These are phyloP conservation scores for Rugonectria rugulosa DNA, from an alignment of 2,329 filamentous ascomycete genomes.

Conservation along the genomic window DNA sequence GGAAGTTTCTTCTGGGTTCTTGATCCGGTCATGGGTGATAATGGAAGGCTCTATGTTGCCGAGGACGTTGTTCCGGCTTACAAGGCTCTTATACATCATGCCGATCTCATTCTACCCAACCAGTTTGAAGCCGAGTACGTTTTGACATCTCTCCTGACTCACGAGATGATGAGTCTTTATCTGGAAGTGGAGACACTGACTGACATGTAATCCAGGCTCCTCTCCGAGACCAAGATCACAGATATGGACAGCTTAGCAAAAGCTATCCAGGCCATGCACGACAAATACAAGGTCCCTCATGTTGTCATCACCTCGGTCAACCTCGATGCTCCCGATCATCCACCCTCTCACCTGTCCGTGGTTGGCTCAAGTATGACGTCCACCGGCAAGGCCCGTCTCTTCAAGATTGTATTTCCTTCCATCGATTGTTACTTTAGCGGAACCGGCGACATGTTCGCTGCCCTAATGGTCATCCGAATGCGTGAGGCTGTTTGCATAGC, in stretches of 20 bases:
- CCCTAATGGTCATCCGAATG: slow-evolving; percentile 85
- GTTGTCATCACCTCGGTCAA: slow-evolving; percentile 92
- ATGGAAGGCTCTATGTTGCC: slow-evolving; percentile 88
- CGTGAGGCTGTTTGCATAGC: slow-evolving; percentile 74
- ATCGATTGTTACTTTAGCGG: slow-evolving; percentile 96
- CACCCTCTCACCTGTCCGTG: slow-evolving; percentile 67
- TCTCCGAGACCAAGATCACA: slow-evolving; percentile 84
- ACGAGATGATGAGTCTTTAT: not conserved
- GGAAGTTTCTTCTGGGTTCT: slow-evolving; percentile 96
- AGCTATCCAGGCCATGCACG: slow-evolving; percentile 81
- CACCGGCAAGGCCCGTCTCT: slow-evolving; percentile 75
- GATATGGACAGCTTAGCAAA: slow-evolving; percentile 75
- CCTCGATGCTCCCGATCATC: slow-evolving; percentile 63
- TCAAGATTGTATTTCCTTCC: slow-evolving; percentile 85
- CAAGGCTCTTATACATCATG: slow-evolving; percentile 77
- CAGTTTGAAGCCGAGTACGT: slow-evolving; percentile 95
- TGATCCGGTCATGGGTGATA: slow-evolving; percentile 98
- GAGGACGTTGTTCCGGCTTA: slow-evolving; percentile 93
- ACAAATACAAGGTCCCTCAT: slow-evolving; percentile 79
- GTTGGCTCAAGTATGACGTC: slow-evolving; percentile 78
- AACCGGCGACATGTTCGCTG: slow-evolving; percentile 98
- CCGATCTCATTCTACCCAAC: slow-evolving; percentile 93
- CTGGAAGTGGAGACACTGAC: not conserved
- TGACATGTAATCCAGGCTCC: slow-evolving; percentile 62
- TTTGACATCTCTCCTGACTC: not conserved